Evolutionary conservation across 352 stramenopile genomes (phyloP).

Genomic region (Plasmopara muralis): DNA sequence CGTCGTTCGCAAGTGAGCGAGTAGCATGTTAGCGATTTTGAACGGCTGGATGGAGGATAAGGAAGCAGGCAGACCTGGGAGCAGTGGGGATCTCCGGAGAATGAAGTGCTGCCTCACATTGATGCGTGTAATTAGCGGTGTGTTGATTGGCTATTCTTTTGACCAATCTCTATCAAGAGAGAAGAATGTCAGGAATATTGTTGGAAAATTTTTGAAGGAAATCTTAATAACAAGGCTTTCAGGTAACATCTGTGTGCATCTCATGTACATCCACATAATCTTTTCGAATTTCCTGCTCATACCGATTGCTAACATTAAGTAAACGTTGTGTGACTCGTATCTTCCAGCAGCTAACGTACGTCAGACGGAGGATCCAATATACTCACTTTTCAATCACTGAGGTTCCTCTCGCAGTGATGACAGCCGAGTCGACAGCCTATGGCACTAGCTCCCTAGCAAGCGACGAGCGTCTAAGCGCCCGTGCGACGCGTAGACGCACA

Average conservation of each 20-base stretch:
- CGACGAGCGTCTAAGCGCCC: conserved; percentile 21
- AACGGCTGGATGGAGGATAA: conserved; percentile 9
- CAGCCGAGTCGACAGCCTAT: conserved; percentile 34
- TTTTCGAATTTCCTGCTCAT: neutral
- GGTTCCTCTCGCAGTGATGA: neutral
- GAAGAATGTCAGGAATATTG: too few relatives aligned
- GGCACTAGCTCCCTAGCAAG: conserved; percentile 32
- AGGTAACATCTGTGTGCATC: too few relatives aligned
- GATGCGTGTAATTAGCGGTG: too few relatives aligned
- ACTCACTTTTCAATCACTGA: too few relatives aligned
- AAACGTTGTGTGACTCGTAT: neutral
- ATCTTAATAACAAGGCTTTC: too few relatives aligned
- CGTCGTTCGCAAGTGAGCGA: conserved; percentile 32
- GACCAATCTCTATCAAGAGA: too few relatives aligned
- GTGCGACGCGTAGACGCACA: conserved; percentile 6
- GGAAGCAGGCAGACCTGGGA: conserved; percentile 17
- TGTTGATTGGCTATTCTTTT: too few relatives aligned
- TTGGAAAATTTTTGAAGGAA: too few relatives aligned
- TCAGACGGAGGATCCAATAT: too few relatives aligned
- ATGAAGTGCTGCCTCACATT: too few relatives aligned
- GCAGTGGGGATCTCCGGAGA: too few relatives aligned
- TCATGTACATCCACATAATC: too few relatives aligned
- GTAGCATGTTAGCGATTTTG: conserved; percentile 38
- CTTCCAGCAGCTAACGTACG: neutral
- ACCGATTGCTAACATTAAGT: neutral